Base-by-base conservation (phyloP, 2,329 filamentous ascomycete species). In the Curvularia lunata region DNA sequence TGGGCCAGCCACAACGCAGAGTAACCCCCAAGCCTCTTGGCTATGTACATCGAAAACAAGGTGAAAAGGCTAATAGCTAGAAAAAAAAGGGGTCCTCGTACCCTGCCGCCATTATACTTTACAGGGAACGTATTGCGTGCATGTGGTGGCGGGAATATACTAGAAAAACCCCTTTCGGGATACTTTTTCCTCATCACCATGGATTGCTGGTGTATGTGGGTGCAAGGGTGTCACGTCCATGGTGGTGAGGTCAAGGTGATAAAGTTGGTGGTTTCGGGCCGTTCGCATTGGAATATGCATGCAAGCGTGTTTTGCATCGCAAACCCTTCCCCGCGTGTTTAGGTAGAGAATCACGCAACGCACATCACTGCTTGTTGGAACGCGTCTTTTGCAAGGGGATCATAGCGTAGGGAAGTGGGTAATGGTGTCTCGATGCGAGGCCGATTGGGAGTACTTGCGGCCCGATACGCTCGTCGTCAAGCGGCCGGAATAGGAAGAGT, bases 231-330 rank as follows among this genome's bases (percentile, higher is more conserved):
- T 27, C 41, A 27, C 16, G 40, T 27, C 41, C 10, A n/a, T 43
- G 10, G n/a, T 10, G 28, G 43, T n/a, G 32, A 34, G 12, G 12
- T 12, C n/a, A n/a, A 34, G 1, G n/a, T 32, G 28, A 47, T 47
- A 19, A 28, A 49, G 34, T 49, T 49, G 32, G 28, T 30, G 16
- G 12, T 49, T 49, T 49, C 47, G 47, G 47, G 32, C 47, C 47
- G 47, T 32, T 21, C 28, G 28, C 12, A 28, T 19, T 40, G 28
- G 43, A 28, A 8, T 46, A 46, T 46, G 25, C 43, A 46, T 6
- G 27, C 43, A 46, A 46, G 42, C 41, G 41, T 43, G 41, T 43
- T 43, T 43, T 43, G 41, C 41, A 43, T 27, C n/a, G 21, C 5
- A 3, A 34, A 4, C 32, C 32, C 32, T 13, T n/a, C 32, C 32